Conservation (phyloP, 2,329 filamentous ascomycete genomes). For the Cercospora canescens region DNA sequence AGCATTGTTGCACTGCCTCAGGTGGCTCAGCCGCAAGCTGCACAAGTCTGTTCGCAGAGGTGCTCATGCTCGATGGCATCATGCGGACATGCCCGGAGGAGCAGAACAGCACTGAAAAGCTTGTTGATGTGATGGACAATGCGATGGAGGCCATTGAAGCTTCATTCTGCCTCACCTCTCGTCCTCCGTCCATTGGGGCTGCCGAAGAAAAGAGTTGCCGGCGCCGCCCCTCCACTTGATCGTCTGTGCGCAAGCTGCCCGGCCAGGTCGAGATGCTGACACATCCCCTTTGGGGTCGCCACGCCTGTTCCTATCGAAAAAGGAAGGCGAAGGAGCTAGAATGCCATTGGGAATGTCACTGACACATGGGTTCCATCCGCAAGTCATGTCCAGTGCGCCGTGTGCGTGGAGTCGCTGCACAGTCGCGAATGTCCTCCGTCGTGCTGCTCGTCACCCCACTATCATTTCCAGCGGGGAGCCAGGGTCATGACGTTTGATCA, state of each 20-base stretch:
- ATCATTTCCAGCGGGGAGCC: not conserved
- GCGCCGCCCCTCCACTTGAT: not conserved
- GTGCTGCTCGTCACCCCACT: not conserved
- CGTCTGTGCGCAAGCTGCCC: not conserved
- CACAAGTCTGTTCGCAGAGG: not conserved
- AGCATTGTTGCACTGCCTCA: constrained; percentile 14
- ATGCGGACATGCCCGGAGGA: not conserved
- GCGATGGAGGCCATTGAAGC: not conserved
- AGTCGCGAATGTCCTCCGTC: not conserved
- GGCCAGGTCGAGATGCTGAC: not conserved
- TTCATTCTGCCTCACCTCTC: too few species aligned
- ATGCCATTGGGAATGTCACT: constrained; percentile 1
- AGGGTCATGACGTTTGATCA: constrained; percentile 4
- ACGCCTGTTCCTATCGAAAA: not conserved
- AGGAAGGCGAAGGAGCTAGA: not conserved
- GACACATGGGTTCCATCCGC: not conserved
- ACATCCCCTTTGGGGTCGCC: not conserved
- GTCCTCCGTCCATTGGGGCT: not conserved
- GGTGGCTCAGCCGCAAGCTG: constrained; percentile 2
- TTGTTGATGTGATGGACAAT: not conserved
- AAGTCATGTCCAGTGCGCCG: constrained; percentile 12
- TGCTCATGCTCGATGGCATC: not conserved
- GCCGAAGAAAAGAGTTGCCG: not conserved
- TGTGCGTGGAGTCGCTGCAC: not conserved
- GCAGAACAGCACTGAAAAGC: not conserved